phyloP scores from a whole-genome alignment of 2,329 filamentous ascomycete species.

The Trichoderma pleuroti region DNA sequence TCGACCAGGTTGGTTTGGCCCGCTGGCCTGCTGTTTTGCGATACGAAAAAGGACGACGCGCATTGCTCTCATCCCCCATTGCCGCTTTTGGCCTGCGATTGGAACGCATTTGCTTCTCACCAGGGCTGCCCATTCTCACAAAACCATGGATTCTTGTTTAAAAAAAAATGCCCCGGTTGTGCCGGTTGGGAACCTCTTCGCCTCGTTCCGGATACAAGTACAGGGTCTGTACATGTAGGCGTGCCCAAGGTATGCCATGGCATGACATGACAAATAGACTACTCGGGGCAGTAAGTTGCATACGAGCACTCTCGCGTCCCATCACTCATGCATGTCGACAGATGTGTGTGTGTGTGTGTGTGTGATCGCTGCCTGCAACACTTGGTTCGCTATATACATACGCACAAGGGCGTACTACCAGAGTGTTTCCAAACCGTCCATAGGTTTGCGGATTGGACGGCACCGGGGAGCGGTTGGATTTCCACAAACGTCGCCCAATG shows the following conservation, averaged over 20 bases:
- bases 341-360: background rate
- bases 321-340: background rate
- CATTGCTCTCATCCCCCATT: background rate
- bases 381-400: slow-evolving; percentile 2
- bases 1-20: background rate
- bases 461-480: background rate
- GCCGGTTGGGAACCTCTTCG: background rate
- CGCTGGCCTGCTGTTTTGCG: background rate
- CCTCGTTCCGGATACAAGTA: background rate
- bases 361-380: background rate
- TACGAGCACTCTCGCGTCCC: background rate
- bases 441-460: background rate
- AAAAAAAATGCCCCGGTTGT: background rate
- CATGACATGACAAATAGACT: background rate
- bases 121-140: background rate
- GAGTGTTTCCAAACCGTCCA: background rate
- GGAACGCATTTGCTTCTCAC: background rate
- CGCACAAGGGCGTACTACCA: background rate
- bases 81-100: background rate
- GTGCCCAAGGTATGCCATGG: background rate
- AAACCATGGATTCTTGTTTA: background rate
- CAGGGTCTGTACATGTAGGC: background rate
- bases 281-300: background rate
- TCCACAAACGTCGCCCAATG: background rate
- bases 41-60: background rate